phyloP scores from a whole-genome alignment of 2,329 filamentous ascomycete species.

The Calonectria honghensis region DNA sequence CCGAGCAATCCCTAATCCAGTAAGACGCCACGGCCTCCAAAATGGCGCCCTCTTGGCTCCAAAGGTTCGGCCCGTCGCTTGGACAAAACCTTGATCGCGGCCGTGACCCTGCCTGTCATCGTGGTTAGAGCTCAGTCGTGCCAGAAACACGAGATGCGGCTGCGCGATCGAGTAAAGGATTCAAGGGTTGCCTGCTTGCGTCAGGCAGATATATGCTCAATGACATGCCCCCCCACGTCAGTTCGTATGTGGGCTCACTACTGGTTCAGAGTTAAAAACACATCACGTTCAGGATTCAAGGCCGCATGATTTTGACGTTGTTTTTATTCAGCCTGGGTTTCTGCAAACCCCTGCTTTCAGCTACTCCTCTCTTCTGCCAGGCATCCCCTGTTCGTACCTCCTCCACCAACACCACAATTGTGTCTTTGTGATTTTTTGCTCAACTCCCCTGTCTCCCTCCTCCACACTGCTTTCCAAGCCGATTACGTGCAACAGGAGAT shows the following conservation, averaged over 20 bases:
- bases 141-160: neutral
- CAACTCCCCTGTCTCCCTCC: slow-evolving; percentile 39
- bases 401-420: slow-evolving; percentile 37
- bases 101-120: slow-evolving; percentile 17
- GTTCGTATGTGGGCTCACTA: no score
- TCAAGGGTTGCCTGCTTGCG: neutral
- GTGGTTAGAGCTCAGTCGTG: slow-evolving; percentile 6
- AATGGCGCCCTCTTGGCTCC: slow-evolving; percentile 27
- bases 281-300: neutral
- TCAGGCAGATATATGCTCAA: no score
- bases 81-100: slow-evolving; percentile 42
- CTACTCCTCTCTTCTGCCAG: slow-evolving; percentile 38
- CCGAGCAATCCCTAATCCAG: slow-evolving; percentile 15
- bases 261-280: neutral
- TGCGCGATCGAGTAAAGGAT: neutral
- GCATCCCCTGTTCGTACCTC: slow-evolving; percentile 40
- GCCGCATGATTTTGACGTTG: slow-evolving; percentile 43
- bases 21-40: slow-evolving; percentile 9
- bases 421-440: slow-evolving; percentile 39
- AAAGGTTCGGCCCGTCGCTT: slow-evolving; percentile 50
- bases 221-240: neutral
- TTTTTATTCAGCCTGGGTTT: slow-evolving; percentile 52
- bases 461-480: slow-evolving; percentile 48
- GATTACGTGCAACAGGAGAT: slow-evolving; percentile 59
- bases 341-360: slow-evolving; percentile 48